Base-by-base conservation (phyloP, 2,329 filamentous ascomycete genomes). In the Colletotrichum cereale region DNA sequence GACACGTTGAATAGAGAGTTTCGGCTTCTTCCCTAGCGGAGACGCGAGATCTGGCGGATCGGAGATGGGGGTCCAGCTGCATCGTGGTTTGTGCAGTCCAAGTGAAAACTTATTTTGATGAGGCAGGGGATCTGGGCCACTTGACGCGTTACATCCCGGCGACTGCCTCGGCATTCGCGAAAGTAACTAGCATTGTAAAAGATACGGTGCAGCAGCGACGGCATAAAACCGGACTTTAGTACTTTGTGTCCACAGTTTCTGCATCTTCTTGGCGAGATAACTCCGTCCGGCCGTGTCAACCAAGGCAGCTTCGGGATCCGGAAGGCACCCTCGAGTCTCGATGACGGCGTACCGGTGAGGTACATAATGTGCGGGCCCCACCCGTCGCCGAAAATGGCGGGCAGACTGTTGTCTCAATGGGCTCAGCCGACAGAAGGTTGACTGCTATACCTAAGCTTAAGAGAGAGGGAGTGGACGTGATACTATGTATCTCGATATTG, bases 271-370 rank as follows among this genome's bases (percentile, higher is more conserved):
- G 42, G 56, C 67, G 56, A 67, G 55, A 48, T 61, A 56, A 67
- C 47, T 70, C 62, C 48, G 48, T 70, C 67, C 63, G 67, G 26
- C 18, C 40, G 7, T 26, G 50, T 34, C 52, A 12, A 40, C 66
- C 24, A 31, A 40, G 47, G 5, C n/a, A 26, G 24, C 24, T 34
- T 38, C 44, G 42, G 44, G 44, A 14, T 7, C 58, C n/a, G 58
- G n/a, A 38, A 26, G 58, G 31, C 31, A 50, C 44, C 44, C 34
- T 50, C 29, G 31, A 29, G 18, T 18, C 44, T 24, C n/a, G 34
- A 29, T 63, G 11, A 53, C 47, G 44, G 48, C 44, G 21, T 34
- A 44, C 12, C 40, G 40, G 40, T 34, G 57, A 60, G 57, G n/a
- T n/a, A n/a, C n/a, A 11, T 4, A 36, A 11, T 21, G 29, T 4